These are phyloP conservation scores for Ustilaginoidea virens DNA, from an alignment of 2,329 filamentous ascomycete genomes.

Conservation along the genomic window DNA sequence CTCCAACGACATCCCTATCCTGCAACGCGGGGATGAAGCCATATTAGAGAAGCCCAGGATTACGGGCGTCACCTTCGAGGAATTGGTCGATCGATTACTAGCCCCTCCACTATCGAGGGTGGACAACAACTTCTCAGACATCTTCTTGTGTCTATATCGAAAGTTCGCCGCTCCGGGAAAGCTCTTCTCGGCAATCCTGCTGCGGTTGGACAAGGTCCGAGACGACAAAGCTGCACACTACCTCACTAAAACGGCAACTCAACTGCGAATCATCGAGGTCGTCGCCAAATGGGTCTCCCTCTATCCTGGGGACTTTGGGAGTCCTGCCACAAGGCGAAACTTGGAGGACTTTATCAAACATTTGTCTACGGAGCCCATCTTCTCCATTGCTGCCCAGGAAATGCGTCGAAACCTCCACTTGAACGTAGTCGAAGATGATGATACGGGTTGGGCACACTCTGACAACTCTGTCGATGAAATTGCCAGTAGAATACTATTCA, in stretches of 20 bases:
- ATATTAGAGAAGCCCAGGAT: slow-evolving; percentile 34
- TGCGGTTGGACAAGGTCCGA: slow-evolving; percentile 56
- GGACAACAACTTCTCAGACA: slow-evolving; percentile 76
- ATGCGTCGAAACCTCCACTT: slow-evolving; percentile 65
- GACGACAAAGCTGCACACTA: slow-evolving; percentile 52
- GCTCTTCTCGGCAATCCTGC: slow-evolving; percentile 63
- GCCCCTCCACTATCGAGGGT: slow-evolving; percentile 66
- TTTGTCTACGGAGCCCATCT: slow-evolving; percentile 65
- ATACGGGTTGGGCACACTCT: slow-evolving; percentile 78
- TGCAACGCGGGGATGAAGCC: slow-evolving; percentile 51
- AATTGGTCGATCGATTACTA: slow-evolving; percentile 76
- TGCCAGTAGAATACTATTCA: slow-evolving; percentile 19
- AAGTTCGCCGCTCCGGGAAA: slow-evolving; percentile 76
- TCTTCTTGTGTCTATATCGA: slow-evolving; percentile 86
- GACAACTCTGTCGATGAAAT: slow-evolving; percentile 37
- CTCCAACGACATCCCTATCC: slow-evolving; percentile 48
- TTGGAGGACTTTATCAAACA: slow-evolving; percentile 62
- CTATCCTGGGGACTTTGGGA: slow-evolving; percentile 89
- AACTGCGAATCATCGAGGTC: slow-evolving; percentile 70
- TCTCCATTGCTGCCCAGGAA: slow-evolving; percentile 71
- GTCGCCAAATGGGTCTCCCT: slow-evolving; percentile 78
- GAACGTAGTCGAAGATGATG: slow-evolving; percentile 68
- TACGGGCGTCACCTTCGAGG: slow-evolving; percentile 44
- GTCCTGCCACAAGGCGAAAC: slow-evolving; percentile 53
- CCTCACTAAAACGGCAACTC: slow-evolving; percentile 63